phyloP scores from a whole-genome alignment of 2,329 filamentous ascomycete genomes.

The Scorias spongiosa region DNA sequence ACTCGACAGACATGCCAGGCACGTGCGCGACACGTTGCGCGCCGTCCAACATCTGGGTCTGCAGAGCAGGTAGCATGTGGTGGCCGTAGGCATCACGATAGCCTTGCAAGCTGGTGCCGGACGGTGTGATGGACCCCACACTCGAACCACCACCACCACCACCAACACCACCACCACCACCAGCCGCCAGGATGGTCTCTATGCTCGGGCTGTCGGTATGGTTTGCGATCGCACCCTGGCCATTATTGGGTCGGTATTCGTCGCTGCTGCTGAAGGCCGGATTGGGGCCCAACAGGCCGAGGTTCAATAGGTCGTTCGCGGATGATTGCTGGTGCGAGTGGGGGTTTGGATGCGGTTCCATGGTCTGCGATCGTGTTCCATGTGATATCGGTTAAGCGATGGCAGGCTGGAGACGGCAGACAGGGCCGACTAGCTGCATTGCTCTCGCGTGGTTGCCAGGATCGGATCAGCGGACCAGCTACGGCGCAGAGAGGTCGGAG shows the following conservation, averaged over 20 bases:
- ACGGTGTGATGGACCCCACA: slow-evolving; percentile 2
- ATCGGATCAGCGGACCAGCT: background rate
- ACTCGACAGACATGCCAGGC: background rate
- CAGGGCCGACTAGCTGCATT: slow-evolving; percentile 2
- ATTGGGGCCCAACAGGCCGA: slow-evolving; percentile 8
- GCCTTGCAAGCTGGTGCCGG: slow-evolving; percentile 1
- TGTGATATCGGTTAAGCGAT: slow-evolving; percentile 5
- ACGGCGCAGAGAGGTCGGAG: background rate
- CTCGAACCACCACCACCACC: slow-evolving; percentile 2
- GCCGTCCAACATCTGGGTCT: background rate
- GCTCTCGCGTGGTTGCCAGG: slow-evolving; percentile 4
- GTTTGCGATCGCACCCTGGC: slow-evolving; percentile 13
- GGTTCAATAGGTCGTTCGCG: slow-evolving; percentile 9
- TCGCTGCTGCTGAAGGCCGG: slow-evolving; percentile 12
- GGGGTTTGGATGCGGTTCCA: slow-evolving; percentile 4
- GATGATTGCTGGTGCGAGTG: slow-evolving; percentile 6
- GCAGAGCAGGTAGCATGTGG: slow-evolving; percentile 4
- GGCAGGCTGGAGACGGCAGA: slow-evolving; percentile 1
- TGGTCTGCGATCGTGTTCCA: slow-evolving; percentile 2
- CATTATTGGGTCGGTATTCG: slow-evolving; percentile 10
- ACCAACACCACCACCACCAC: slow-evolving; percentile 2
- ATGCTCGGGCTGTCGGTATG: slow-evolving; percentile 8
- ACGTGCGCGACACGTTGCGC: background rate
- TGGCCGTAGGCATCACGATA: slow-evolving; percentile 8
- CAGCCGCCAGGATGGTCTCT: slow-evolving; percentile 8